These are phyloP conservation scores for Marchantia polymorpha DNA, from an alignment of 225 moss, liverwort and hornwort genomes.

Conservation along the genomic window DNA sequence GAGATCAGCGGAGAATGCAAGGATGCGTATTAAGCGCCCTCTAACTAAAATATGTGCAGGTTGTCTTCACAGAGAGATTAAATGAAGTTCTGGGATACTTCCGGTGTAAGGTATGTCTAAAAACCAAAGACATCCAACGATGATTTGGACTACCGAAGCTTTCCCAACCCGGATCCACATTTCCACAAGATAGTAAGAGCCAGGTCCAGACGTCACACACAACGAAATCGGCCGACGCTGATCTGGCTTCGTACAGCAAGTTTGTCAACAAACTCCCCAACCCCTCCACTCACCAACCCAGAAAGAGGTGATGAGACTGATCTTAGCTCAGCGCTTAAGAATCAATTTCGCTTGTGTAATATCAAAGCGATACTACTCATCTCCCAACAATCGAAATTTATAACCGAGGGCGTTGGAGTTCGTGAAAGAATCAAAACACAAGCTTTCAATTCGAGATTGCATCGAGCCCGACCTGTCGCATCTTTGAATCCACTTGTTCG, in stretches of 20 bases:
- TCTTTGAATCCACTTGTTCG: constrained; percentile 88
- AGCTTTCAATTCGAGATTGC: constrained; percentile 33
- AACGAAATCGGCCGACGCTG: background rate
- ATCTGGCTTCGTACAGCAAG: background rate
- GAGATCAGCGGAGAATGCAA: background rate
- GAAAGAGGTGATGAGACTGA: background rate
- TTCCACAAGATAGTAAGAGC: background rate
- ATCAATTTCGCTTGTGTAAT: background rate
- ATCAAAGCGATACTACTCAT: background rate
- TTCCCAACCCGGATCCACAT: constrained; percentile 15
- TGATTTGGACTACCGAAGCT: background rate
- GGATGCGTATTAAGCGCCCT: background rate
- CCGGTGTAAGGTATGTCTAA: too few species aligned
- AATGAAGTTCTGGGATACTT: background rate
- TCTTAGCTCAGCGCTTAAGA: background rate
- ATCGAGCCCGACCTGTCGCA: constrained; percentile 57
- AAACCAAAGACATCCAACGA: background rate
- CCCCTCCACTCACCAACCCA: background rate
- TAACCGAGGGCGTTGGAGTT: background rate
- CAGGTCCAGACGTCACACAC: background rate
- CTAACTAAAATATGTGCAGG: background rate
- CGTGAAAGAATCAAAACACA: constrained; percentile 17
- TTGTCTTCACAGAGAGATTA: background rate
- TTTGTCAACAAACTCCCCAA: background rate
- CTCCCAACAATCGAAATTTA: background rate